Base-by-base conservation (phyloP, 768 basidiomycete species). In the Pleurotus giganteus region DNA sequence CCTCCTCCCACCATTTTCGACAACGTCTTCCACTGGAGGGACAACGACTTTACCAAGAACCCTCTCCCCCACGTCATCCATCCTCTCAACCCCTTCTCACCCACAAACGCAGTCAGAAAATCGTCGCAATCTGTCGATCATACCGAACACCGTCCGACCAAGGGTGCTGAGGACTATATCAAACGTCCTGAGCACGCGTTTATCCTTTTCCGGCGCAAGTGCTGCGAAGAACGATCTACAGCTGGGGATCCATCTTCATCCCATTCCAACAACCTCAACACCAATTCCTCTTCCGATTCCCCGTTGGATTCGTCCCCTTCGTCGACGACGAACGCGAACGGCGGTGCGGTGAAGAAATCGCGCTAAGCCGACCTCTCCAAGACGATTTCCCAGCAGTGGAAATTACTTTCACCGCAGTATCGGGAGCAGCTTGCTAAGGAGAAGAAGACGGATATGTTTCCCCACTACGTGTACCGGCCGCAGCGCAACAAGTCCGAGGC, bases 131-230 rank as follows among this genome's bases (percentile, higher is more conserved):
- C 72, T 49, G 76, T 67, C 64, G 75, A 75, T 67, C 72, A 66
- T 50, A 62, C 71, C 63, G 83, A 85, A 57, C 81, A 81, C 60
- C 70, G 80, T 56, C 80, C 85, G 58, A 82, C 74, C 70, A 84
- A 85, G 74, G 88, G 89, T 61, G 88, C 89, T 69, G 86, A 87
- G 46, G 87, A 88, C 68, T 91, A 91, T 65, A 83, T 91, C 74
- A 89, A 89, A 69, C 83, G 89, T 39, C 89, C 88, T 1, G 86
- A 89, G 71, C 90, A 91, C 63, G 89, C 89, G 6, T 91, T 91
- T 75, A 91, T 91, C 66, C 79, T 91, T 53, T 91, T 91, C 80
- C 82, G 89, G 52, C 80, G 88, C 61, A 83, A 86, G 63, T 88
- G 85, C 70, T 88, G 85, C 69, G 84, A 87, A 69, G 85, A 88